Conservation (phyloP, 2,329 filamentous ascomycete species). For the Scorias spongiosa region DNA sequence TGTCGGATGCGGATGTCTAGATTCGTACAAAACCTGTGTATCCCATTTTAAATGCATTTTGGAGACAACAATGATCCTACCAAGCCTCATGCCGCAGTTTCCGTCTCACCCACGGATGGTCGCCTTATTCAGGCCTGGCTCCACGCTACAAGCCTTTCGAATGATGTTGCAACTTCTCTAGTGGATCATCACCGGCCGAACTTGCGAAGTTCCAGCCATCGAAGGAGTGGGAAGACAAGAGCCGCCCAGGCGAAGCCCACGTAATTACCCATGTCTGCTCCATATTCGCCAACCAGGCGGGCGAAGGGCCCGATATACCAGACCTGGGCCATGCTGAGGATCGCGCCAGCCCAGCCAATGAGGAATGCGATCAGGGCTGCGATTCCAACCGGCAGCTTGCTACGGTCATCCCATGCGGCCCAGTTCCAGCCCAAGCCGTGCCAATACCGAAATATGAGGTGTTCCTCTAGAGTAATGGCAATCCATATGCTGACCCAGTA, state of each 20-base stretch:
- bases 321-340: slow-evolving; percentile 53
- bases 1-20: too few relatives aligned
- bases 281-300: slow-evolving; percentile 39
- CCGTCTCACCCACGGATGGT: too few relatives aligned
- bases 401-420: slow-evolving; percentile 43
- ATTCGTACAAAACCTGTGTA: too few relatives aligned
- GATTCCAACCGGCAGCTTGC: slow-evolving; percentile 45
- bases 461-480: slow-evolving; percentile 45
- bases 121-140: too few relatives aligned
- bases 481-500: slow-evolving; percentile 56
- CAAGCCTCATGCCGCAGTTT: too few relatives aligned
- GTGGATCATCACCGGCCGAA: slow-evolving; percentile 27
- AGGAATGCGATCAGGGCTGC: slow-evolving; percentile 47
- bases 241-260: slow-evolving; percentile 46
- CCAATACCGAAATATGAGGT: slow-evolving; percentile 43
- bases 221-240: slow-evolving; percentile 39
- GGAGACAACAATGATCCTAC: too few relatives aligned
- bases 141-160: too few relatives aligned
- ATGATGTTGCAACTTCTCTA: too few relatives aligned
- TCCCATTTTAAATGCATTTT: too few relatives aligned
- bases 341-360: slow-evolving; percentile 48
- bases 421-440: slow-evolving; percentile 39
- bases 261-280: slow-evolving; percentile 46
- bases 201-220: slow-evolving; percentile 35
- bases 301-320: slow-evolving; percentile 55